phyloP scores from a whole-genome alignment of 78 protist species.

The Corallochytrium limacisporum region DNA sequence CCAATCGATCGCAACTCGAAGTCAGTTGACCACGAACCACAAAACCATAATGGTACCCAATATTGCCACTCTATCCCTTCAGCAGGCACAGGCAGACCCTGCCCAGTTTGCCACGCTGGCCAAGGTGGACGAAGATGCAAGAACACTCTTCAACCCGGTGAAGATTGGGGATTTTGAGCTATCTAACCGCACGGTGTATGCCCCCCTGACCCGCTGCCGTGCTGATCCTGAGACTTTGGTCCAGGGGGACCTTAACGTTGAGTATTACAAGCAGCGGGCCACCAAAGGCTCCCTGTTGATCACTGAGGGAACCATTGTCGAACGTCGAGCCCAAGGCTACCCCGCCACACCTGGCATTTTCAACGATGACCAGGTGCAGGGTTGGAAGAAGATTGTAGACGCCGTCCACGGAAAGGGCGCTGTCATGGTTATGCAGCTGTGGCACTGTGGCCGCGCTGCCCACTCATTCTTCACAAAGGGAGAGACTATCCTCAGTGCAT shows the following conservation, averaged over 20 bases:
- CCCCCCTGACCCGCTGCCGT: conserved; percentile 42
- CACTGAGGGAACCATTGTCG: background rate
- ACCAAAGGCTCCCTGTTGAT: too few species aligned
- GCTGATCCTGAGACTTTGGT: background rate
- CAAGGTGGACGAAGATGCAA: too few species aligned
- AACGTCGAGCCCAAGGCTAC: background rate
- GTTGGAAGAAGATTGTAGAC: conserved; percentile 30
- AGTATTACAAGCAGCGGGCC: conserved; percentile 45
- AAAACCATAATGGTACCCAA: too few species aligned
- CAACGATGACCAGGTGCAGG: conserved; percentile 29
- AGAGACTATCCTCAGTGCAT: background rate
- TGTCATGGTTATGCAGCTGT: conserved; percentile 30
- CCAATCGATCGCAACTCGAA: too few species aligned
- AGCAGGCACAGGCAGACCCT: too few species aligned
- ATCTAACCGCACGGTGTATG: conserved; percentile 23
- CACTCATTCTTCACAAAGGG: background rate
- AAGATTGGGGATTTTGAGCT: conserved; percentile 5
- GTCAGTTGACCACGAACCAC: too few species aligned
- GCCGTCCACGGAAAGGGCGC: conserved; percentile 45
- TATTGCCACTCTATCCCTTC: too few species aligned
- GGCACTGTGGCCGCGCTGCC: conserved; percentile 32
- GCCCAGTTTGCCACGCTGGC: too few species aligned
- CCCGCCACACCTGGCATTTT: conserved; percentile 21
- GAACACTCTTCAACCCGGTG: conserved; percentile 3
- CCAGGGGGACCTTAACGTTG: conserved; percentile 3